Percentiles rank a stretch among this genome's conserved stretches.
These are phyloP conservation scores for Trametes meyenii DNA, from an alignment of 768 basidiomycete species.

Conservation along the genomic window DNA sequence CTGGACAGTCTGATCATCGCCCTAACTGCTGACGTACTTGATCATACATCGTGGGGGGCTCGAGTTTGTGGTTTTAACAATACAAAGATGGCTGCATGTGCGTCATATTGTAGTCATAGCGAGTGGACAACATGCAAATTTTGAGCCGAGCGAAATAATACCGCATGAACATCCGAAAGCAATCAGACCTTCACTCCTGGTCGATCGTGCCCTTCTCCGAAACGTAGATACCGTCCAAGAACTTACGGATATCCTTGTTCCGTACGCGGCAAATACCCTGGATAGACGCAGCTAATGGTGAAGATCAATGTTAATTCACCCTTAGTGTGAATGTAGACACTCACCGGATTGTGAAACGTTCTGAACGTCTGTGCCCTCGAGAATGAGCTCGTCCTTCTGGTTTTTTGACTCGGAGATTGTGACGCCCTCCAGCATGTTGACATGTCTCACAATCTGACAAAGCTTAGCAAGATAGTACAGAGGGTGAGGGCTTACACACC, in stretches of 20 bases:
- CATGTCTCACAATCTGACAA: conserved; percentile 82
- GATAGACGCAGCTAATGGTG: conserved; percentile 80
- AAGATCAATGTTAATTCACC: conserved; percentile 3
- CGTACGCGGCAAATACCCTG: conserved; percentile 95
- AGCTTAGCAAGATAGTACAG: not conserved
- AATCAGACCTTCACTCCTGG: conserved; percentile 38
- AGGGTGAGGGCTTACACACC: conserved; percentile 43
- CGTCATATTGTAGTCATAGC: conserved; percentile 35
- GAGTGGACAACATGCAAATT: conserved; percentile 35
- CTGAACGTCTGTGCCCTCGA: conserved; percentile 95
- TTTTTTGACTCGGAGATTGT: conserved; percentile 81
- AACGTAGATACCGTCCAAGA: conserved; percentile 93
- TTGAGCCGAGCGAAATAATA: conserved; percentile 28
- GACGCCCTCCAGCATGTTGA: conserved; percentile 90
- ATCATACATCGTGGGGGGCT: not conserved
- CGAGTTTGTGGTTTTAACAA: not conserved
- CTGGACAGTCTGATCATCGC: not conserved
- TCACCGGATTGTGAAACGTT: conserved; percentile 95
- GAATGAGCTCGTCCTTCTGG: conserved; percentile 93
- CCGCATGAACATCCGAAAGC: conserved; percentile 23
- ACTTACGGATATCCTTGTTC: conserved; percentile 99
- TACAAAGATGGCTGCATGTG: conserved; percentile 24
- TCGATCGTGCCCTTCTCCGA: conserved; percentile 76
- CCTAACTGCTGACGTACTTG: not conserved
- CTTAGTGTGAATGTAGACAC: conserved; percentile 12